Evolutionary conservation across 768 basidiomycete species (phyloP).

Genomic region (Agaricus sinodeliciosus): DNA sequence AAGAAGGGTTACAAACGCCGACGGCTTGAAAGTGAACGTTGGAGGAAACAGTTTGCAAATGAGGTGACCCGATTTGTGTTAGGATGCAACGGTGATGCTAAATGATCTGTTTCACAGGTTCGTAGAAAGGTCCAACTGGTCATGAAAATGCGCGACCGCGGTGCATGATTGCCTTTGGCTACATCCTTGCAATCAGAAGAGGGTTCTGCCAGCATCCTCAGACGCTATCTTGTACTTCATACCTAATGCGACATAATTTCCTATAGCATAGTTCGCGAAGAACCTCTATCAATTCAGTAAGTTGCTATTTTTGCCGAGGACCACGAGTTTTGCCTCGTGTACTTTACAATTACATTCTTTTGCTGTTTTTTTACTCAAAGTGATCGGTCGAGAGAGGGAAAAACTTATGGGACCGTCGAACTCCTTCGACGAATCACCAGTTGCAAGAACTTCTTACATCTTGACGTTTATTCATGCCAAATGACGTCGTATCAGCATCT

Average conservation of each 20-base stretch:
- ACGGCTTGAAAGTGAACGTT: conserved; percentile 67
- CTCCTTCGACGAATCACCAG: neutral
- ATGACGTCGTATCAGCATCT: neutral
- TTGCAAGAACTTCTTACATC: neutral
- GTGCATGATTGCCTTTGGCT: conserved; percentile 37
- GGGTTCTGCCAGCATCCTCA: conserved; percentile 6
- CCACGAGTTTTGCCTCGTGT: conserved; percentile 1
- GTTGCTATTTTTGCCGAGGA: too few relatives aligned
- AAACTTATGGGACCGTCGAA: neutral
- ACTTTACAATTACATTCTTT: neutral
- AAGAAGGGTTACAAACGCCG: conserved; percentile 78
- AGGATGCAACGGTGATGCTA: neutral
- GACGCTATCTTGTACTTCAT: neutral
- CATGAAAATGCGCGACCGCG: conserved; percentile 68
- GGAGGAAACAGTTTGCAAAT: conserved; percentile 74
- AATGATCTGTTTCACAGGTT: conserved; percentile 40
- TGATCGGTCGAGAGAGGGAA: neutral
- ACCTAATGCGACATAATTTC: neutral
- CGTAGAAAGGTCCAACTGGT: conserved; percentile 80
- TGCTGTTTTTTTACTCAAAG: too few relatives aligned
- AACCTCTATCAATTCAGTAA: neutral
- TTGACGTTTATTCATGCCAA: neutral
- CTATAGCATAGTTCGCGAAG: neutral
- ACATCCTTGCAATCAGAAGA: conserved; percentile 1
- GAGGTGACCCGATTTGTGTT: conserved; percentile 42